Evolutionary conservation across 306 rosid species (phyloP).

Genomic region (Ziziphus jujuba): DNA sequence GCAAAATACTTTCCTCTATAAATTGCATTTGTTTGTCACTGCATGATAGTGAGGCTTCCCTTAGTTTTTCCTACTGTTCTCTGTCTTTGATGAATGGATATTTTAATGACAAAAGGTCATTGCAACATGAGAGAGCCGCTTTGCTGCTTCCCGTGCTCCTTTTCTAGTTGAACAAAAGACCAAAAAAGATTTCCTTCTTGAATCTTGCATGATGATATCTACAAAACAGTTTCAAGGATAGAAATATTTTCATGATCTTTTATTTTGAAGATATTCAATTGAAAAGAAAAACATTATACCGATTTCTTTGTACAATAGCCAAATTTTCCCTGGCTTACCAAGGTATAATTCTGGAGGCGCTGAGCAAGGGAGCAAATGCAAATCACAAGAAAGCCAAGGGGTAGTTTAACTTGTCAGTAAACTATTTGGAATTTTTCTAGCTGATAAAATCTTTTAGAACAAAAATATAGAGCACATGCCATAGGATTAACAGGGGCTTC

Average conservation of each 20-base stretch:
- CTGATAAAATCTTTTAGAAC: constrained; percentile 16
- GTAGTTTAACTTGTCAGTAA: constrained; percentile 15
- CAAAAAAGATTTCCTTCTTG: constrained; percentile 87
- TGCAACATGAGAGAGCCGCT: constrained; percentile 75
- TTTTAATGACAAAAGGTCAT: constrained; percentile 80
- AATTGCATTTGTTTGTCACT: constrained; percentile 98
- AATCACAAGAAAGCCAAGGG: constrained; percentile 26
- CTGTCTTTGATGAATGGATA: constrained; percentile 79
- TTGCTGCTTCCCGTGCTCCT: constrained; percentile 99
- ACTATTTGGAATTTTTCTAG: constrained; percentile 16
- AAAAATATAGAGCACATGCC: constrained; percentile 9
- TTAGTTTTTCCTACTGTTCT: constrained; percentile 82
- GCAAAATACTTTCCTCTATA: constrained; percentile 20
- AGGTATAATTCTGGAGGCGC: constrained; percentile 98
- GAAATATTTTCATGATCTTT: constrained; percentile 21
- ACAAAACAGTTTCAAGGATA: constrained; percentile 30
- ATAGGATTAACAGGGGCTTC: constrained; percentile 12
- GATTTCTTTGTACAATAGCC: constrained; percentile 4
- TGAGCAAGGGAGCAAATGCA: constrained; percentile 46
- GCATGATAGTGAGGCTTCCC: constrained; percentile 88
- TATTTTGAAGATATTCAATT: constrained; percentile 8
- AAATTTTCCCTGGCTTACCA: constrained; percentile 57
- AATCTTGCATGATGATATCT: constrained; percentile 94
- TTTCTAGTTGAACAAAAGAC: constrained; percentile 95
- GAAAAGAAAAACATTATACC: constrained; percentile 8